These are phyloP conservation scores for Cystobasidium onofrii DNA, from an alignment of 768 basidiomycete species.

Conservation along the genomic window DNA sequence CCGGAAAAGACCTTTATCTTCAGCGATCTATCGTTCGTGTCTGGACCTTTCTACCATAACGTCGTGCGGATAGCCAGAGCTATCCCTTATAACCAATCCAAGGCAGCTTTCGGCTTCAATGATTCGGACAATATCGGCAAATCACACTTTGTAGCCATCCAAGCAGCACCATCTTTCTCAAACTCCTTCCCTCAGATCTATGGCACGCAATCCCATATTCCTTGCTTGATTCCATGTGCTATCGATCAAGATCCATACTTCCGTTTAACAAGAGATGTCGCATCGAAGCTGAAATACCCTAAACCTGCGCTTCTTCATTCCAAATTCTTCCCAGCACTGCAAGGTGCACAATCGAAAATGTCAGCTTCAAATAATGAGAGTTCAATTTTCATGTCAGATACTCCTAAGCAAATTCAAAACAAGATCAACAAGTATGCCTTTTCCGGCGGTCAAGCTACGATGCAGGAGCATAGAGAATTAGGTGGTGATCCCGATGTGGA, in stretches of 20 bases:
- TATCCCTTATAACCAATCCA: constrained; percentile 86
- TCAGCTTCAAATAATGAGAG: constrained; percentile 88
- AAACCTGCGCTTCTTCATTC: constrained; percentile 88
- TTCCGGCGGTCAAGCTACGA: constrained; percentile 88
- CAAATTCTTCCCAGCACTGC: constrained; percentile 96
- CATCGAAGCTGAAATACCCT: constrained; percentile 84
- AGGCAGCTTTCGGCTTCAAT: constrained; percentile 90
- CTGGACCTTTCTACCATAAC: constrained; percentile 88
- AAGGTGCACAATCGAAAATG: constrained; percentile 99
- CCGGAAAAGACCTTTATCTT: constrained; percentile 93
- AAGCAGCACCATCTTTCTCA: constrained; percentile 92
- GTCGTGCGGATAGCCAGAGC: constrained; percentile 84
- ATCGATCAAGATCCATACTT: constrained; percentile 93
- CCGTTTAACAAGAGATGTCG: constrained; percentile 92
- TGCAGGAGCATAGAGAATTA: constrained; percentile 78
- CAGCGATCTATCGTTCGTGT: constrained; percentile 79
- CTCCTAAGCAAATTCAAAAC: constrained; percentile 85
- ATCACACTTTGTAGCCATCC: constrained; percentile 88
- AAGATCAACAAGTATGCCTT: constrained; percentile 95
- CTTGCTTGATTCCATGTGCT: constrained; percentile 91
- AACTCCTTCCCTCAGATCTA: constrained; percentile 99
- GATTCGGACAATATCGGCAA: constrained; percentile 99
- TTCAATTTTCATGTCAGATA: constrained; percentile 94
- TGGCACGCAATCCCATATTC: constrained; percentile 68
- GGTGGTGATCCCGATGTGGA: constrained; percentile 94